A percentile compares a stretch with the other conserved stretches of the same genome.
These are phyloP conservation scores for Neopestalotiopsis clavispora DNA, from an alignment of 2,329 filamentous ascomycete genomes.

Conservation along the genomic window DNA sequence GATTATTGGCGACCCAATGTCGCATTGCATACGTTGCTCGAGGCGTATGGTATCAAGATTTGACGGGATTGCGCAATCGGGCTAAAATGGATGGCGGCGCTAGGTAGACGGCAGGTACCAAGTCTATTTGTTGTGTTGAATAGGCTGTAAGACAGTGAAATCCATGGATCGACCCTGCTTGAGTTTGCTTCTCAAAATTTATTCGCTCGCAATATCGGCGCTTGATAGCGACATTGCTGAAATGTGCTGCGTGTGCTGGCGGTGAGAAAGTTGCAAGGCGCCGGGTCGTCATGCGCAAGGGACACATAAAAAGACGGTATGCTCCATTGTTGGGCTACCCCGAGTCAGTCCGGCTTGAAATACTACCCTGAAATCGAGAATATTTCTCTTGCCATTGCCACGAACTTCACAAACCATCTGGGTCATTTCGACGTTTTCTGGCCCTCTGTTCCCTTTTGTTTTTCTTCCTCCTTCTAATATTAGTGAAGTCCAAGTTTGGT, in stretches of 20 bases:
- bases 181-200: neutral
- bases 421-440: neutral
- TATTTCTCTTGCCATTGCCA: neutral
- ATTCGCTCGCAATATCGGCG: constrained; percentile 18
- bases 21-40: constrained; percentile 16
- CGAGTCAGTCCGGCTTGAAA: constrained; percentile 14
- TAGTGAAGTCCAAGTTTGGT: too few species aligned
- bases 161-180: constrained; percentile 14
- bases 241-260: constrained; percentile 1
- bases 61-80: constrained; percentile 35
- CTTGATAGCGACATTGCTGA: constrained; percentile 15
- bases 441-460: neutral
- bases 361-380: neutral
- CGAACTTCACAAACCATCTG: neutral
- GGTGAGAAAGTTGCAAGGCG: constrained; percentile 5
- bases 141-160: neutral
- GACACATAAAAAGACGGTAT: constrained; percentile 4
- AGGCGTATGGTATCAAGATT: constrained; percentile 31
- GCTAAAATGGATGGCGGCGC: constrained; percentile 9
- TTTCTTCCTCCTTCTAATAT: neutral
- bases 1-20: neutral
- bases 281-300: neutral
- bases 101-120: constrained; percentile 19
- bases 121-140: constrained; percentile 3
- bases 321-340: neutral